phyloP scores from a whole-genome alignment of 2,329 filamentous ascomycete genomes.

The Botrytis fabae region DNA sequence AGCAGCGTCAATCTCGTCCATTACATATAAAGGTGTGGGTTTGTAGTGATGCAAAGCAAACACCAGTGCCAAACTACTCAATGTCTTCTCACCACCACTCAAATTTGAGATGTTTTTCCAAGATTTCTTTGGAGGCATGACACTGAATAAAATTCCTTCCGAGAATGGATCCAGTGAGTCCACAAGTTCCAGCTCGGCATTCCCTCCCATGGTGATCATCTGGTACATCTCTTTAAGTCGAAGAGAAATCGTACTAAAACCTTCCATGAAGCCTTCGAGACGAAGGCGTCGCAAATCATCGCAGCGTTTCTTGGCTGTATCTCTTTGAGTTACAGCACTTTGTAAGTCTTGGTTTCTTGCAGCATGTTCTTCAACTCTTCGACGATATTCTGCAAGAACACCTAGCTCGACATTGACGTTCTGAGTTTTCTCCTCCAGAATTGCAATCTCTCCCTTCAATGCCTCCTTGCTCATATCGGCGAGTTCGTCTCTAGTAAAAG shows the following conservation, averaged over 20 bases:
- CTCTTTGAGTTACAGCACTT: conserved; percentile 73
- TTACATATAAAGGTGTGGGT: conserved; percentile 95
- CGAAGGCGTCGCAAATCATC: conserved; percentile 89
- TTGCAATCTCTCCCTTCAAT: conserved; percentile 65
- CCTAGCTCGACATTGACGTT: conserved; percentile 85
- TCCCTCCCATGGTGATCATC: conserved; percentile 99
- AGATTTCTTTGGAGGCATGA: conserved; percentile 99
- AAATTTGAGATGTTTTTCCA: conserved; percentile 99
- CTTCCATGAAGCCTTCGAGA: conserved; percentile 97
- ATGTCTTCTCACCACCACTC: conserved; percentile 94
- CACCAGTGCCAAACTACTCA: conserved; percentile 90
- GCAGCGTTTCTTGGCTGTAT: conserved; percentile 85
- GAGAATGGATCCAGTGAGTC: conserved; percentile 95
- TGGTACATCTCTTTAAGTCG: conserved; percentile 99
- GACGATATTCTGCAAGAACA: conserved; percentile 85
- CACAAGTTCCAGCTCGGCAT: conserved; percentile 94
- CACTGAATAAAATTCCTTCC: conserved; percentile 93
- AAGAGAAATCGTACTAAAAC: conserved; percentile 90
- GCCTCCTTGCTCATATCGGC: conserved; percentile 65
- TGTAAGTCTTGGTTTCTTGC: conserved; percentile 81
- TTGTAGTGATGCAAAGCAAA: conserved; percentile 98
- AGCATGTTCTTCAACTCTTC: conserved; percentile 79
- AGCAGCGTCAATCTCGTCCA: conserved; percentile 99
- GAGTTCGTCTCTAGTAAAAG: conserved; percentile 72
- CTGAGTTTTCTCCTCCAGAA: conserved; percentile 73